These are phyloP conservation scores for Pseudocercospora fijiensis DNA, from an alignment of 2,329 filamentous ascomycete species.

Conservation along the genomic window DNA sequence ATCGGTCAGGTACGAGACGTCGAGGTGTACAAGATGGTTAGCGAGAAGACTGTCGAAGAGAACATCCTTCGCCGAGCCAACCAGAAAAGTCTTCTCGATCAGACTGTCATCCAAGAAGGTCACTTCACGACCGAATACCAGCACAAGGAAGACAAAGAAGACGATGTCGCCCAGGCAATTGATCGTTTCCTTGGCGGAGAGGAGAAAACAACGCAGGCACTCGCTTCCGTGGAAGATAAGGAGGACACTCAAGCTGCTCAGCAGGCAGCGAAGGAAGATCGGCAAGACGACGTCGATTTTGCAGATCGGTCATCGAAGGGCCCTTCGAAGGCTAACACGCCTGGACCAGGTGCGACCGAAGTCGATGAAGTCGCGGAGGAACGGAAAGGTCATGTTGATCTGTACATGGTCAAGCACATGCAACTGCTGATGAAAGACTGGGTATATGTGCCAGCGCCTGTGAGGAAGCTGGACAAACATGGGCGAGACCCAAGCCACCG, in stretches of 20 bases:
- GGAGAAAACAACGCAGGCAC: constrained; percentile 65
- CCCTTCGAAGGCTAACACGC: constrained; percentile 43
- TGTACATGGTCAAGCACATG: constrained; percentile 41
- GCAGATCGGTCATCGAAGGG: constrained; percentile 53
- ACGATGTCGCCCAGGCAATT: constrained; percentile 77
- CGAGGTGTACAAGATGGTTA: constrained; percentile 77
- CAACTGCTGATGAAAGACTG: constrained; percentile 33
- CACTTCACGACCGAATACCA: constrained; percentile 92
- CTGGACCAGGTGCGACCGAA: constrained; percentile 34
- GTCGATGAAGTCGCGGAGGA: constrained; percentile 53
- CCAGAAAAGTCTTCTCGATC: constrained; percentile 96
- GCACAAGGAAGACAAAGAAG: constrained; percentile 58
- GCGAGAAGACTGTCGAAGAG: constrained; percentile 79
- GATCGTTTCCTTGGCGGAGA: constrained; percentile 74
- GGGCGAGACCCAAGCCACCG: constrained; percentile 40
- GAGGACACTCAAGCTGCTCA: constrained; percentile 89
- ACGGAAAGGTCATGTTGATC: constrained; percentile 71
- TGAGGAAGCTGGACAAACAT: constrained; percentile 38
- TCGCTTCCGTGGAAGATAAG: constrained; percentile 87
- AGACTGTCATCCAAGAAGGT: constrained; percentile 97
- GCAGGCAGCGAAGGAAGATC: constrained; percentile 80
- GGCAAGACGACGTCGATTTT: constrained; percentile 83
- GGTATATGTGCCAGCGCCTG: constrained; percentile 39
- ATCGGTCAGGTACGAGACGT: constrained; percentile 97
- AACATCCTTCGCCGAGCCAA: constrained; percentile 96